Conservation (phyloP, 129 eudicot species). For the Pittosporum tobira region DNA sequence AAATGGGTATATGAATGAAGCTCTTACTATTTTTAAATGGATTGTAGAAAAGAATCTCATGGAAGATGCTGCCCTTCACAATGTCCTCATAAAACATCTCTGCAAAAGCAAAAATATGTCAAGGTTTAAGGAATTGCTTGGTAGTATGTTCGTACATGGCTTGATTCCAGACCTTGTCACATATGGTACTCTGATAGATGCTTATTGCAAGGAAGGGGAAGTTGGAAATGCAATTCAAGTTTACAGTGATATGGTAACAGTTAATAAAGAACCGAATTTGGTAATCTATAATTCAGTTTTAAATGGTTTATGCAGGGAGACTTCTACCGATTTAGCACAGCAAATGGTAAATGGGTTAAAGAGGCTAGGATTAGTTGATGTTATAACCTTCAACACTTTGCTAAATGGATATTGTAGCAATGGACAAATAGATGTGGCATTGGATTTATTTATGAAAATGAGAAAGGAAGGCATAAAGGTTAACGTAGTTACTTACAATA, state of each 20-base stretch:
- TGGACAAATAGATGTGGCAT: conserved; percentile 40
- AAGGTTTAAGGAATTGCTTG: conserved; percentile 30
- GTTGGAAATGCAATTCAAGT: conserved; percentile 33
- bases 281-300: conserved; percentile 47
- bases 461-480: conserved; percentile 31
- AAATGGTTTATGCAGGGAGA: conserved; percentile 49
- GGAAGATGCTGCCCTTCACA: conserved; percentile 36
- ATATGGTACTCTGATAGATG: conserved; percentile 52
- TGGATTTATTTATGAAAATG: conserved; percentile 37
- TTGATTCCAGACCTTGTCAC: conserved; percentile 39
- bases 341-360: conserved; percentile 33
- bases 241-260: conserved; percentile 46
- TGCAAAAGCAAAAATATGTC: conserved; percentile 23
- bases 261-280: conserved; percentile 42
- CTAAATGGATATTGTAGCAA: conserved; percentile 39
- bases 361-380: conserved; percentile 23
- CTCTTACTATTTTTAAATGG: conserved; percentile 27
- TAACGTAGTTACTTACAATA: conserved; percentile 43
- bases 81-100: conserved; percentile 41
- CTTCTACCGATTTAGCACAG: conserved; percentile 29
- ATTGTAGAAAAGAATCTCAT: conserved; percentile 32
- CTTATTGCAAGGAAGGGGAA: conserved; percentile 36
- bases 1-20: conserved; percentile 42
- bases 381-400: conserved; percentile 37
- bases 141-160: conserved; percentile 47